These are phyloP conservation scores for Macrocybe gigantea DNA, from an alignment of 768 basidiomycete species.

Conservation along the genomic window DNA sequence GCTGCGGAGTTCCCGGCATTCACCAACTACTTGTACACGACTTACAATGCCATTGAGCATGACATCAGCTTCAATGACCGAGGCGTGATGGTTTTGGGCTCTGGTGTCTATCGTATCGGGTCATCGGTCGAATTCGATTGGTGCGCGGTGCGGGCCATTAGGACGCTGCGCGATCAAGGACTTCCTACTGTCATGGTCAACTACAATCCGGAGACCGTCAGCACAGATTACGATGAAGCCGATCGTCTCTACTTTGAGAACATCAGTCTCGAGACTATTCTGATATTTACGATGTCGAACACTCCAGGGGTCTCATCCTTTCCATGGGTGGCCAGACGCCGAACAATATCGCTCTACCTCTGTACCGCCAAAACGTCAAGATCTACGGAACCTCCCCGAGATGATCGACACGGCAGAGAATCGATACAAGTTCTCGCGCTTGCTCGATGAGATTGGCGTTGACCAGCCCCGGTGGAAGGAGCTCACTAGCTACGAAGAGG, in stretches of 20 bases:
- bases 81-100: slow-evolving; percentile 96
- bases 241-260: slow-evolving; percentile 99
- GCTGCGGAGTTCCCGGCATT: slow-evolving; percentile 98
- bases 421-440: slow-evolving; percentile 97
- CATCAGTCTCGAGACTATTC: slow-evolving; percentile 91
- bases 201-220: slow-evolving; percentile 99
- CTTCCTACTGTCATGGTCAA: slow-evolving; percentile 98
- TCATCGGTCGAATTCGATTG: slow-evolving; percentile 99
- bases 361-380: slow-evolving; percentile 97
- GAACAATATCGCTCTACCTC: slow-evolving; percentile 94
- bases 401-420: slow-evolving; percentile 99
- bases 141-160: slow-evolving; percentile 97
- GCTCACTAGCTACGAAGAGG: slow-evolving; percentile 85
- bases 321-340: slow-evolving; percentile 99
- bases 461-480: slow-evolving; percentile 99
- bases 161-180: slow-evolving; percentile 92
- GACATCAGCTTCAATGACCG: slow-evolving; percentile 86
- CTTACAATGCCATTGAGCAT: slow-evolving; percentile 95
- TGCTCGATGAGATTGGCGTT: slow-evolving; percentile 96
- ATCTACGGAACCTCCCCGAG: slow-evolving; percentile 99
- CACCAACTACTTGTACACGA: slow-evolving; percentile 98
- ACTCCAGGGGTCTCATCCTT: slow-evolving; percentile 85
- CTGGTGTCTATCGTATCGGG: slow-evolving; percentile 97
- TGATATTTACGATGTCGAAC: slow-evolving; percentile 93
- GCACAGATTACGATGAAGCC: slow-evolving; percentile 98